phyloP scores from a whole-genome alignment of 176 grass and related monocot species.

The Dactylis glomerata region DNA sequence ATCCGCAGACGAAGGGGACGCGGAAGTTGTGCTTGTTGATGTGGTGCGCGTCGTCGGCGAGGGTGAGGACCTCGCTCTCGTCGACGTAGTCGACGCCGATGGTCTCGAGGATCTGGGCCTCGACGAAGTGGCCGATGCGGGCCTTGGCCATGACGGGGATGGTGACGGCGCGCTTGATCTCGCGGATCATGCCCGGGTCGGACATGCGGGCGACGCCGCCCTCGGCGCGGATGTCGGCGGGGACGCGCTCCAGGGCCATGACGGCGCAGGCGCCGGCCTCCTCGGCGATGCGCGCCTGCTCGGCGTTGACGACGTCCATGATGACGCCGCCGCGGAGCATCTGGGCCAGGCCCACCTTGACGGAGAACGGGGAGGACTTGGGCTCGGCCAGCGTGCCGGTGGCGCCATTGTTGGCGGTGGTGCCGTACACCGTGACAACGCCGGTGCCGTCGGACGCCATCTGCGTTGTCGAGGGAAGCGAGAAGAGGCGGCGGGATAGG shows the following conservation, averaged over 20 bases:
- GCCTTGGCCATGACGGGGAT: conserved; percentile 95
- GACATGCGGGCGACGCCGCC: conserved; percentile 75
- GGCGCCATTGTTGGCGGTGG: conserved; percentile 12
- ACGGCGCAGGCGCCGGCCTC: conserved; percentile 72
- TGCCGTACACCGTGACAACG: conserved; percentile 63
- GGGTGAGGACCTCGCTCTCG: conserved; percentile 86
- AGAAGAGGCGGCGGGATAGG: background rate
- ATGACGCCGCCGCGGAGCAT: conserved; percentile 77
- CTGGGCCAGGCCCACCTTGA: conserved; percentile 59
- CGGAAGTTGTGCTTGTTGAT: conserved; percentile 83
- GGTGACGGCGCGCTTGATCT: conserved; percentile 88
- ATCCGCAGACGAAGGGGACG: conserved; percentile 74
- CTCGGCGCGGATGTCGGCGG: conserved; percentile 67
- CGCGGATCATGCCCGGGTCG: conserved; percentile 61
- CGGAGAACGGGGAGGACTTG: conserved; percentile 36
- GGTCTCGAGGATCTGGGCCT: conserved; percentile 69
- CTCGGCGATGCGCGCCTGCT: conserved; percentile 70
- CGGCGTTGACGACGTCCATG: conserved; percentile 69
- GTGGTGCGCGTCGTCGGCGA: conserved; percentile 62
- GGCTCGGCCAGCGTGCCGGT: conserved; percentile 25
- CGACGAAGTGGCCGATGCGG: conserved; percentile 81
- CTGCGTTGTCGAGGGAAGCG: background rate
- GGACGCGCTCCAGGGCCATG: conserved; percentile 80
- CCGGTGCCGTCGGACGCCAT: conserved; percentile 52
- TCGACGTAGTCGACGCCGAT: conserved; percentile 80